phyloP scores from a whole-genome alignment of 441 rosid genomes.

The Pelargonium citronellum region DNA sequence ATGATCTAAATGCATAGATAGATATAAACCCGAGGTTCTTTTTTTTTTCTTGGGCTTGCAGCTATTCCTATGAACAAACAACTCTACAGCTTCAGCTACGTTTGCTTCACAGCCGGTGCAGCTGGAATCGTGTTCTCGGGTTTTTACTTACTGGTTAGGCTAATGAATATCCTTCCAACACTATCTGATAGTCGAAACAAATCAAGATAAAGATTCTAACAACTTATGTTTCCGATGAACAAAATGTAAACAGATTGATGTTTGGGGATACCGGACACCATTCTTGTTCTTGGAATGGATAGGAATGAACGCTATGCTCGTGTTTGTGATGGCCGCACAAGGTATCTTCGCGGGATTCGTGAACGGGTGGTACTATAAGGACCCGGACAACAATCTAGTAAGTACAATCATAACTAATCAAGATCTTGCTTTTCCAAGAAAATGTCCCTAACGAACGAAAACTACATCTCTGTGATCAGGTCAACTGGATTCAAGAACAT shows the following conservation, averaged over 20 bases:
- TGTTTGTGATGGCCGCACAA: constrained; percentile 64
- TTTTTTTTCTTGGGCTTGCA: too few species aligned
- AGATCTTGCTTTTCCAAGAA: background rate
- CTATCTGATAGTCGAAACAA: background rate
- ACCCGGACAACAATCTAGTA: constrained; percentile 44
- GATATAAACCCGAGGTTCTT: too few species aligned
- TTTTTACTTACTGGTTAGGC: constrained; percentile 43
- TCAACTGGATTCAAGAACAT: constrained; percentile 54
- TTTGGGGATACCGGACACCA: constrained; percentile 44
- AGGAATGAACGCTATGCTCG: constrained; percentile 70
- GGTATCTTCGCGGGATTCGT: constrained; percentile 55
- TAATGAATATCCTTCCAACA: background rate
- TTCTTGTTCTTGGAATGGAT: constrained; percentile 65
- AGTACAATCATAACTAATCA: constrained; percentile 17
- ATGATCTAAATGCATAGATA: too few species aligned
- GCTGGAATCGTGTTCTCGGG: constrained; percentile 61
- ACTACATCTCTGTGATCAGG: constrained; percentile 25
- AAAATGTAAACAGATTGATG: constrained; percentile 39
- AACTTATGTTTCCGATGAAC: too few species aligned
- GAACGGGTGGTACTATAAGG: constrained; percentile 58
- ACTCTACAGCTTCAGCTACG: constrained; percentile 63
- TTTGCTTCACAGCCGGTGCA: constrained; percentile 61
- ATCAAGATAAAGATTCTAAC: background rate
- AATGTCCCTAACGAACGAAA: background rate
- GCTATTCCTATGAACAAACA: constrained; percentile 76